Evolutionary conservation across 2,329 filamentous ascomycete species (phyloP).

Genomic region (Cylindrodendrum hubeiense): DNA sequence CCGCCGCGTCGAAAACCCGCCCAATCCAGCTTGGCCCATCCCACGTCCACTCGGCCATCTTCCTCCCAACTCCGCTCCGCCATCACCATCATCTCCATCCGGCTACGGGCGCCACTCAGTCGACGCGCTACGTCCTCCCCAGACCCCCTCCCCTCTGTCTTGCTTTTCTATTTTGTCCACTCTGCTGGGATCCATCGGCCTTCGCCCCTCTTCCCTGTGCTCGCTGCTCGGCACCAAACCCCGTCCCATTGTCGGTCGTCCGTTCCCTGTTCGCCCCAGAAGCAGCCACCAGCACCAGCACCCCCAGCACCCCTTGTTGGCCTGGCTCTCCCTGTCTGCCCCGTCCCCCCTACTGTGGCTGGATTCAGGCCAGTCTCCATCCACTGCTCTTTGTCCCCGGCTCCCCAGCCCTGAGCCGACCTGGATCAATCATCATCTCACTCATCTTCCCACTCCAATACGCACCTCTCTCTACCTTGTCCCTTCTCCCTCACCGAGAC

Average conservation of each 20-base stretch:
- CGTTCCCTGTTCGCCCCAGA: slow-evolving; percentile 2
- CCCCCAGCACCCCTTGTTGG: background rate
- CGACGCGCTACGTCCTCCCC: background rate
- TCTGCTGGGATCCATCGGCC: background rate
- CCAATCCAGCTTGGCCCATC: slow-evolving; percentile 6
- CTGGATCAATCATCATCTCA: slow-evolving; percentile 35
- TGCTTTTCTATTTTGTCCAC: slow-evolving; percentile 21
- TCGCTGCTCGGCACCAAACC: slow-evolving; percentile 7
- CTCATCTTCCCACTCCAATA: slow-evolving; percentile 29
- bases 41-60: slow-evolving; percentile 23
- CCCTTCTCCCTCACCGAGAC: slow-evolving; percentile 44
- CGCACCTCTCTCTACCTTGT: slow-evolving; percentile 28
- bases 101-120: slow-evolving; percentile 8
- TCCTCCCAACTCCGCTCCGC: slow-evolving; percentile 20
- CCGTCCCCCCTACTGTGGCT: slow-evolving; percentile 3
- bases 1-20: too few species aligned
- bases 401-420: slow-evolving; percentile 15
- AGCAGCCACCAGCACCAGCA: background rate
- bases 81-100: slow-evolving; percentile 22
- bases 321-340: slow-evolving; percentile 2
- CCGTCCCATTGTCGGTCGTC: background rate
- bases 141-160: background rate
- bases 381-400: slow-evolving; percentile 13
- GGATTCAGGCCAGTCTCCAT: slow-evolving; percentile 22
- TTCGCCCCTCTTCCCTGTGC: background rate